Evolutionary conservation across 768 basidiomycete genomes (phyloP).

Genomic region (Myochromella boudieri): DNA sequence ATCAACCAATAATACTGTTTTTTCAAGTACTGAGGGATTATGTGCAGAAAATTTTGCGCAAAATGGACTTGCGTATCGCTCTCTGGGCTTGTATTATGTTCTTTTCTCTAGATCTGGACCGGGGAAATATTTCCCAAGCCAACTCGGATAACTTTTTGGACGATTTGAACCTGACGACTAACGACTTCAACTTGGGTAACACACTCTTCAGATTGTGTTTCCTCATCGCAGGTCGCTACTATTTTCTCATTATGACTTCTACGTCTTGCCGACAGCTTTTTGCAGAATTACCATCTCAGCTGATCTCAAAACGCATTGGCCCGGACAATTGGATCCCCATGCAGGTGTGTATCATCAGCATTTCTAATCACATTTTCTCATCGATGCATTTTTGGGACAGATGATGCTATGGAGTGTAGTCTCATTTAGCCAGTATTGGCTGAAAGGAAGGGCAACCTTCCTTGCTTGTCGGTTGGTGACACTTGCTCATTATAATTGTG

Average conservation of each 20-base stretch:
- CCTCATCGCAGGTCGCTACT: slow-evolving; percentile 35
- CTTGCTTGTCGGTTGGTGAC: slow-evolving; percentile 52
- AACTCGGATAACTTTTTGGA: slow-evolving; percentile 69
- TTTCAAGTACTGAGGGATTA: too few species aligned
- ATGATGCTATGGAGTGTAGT: slow-evolving; percentile 59
- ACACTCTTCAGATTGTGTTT: slow-evolving; percentile 53
- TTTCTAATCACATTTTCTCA: neutral
- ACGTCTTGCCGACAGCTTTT: neutral
- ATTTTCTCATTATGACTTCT: neutral
- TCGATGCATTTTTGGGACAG: slow-evolving; percentile 21
- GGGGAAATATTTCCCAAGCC: slow-evolving; percentile 63
- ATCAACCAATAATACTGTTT: neutral
- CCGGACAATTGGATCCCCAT: slow-evolving; percentile 67
- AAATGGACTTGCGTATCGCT: slow-evolving; percentile 60
- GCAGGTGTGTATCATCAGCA: slow-evolving; percentile 35
- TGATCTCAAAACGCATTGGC: slow-evolving; percentile 65
- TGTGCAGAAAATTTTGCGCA: slow-evolving; percentile 49
- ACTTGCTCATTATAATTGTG: neutral
- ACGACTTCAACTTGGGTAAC: slow-evolving; percentile 67
- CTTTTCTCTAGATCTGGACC: slow-evolving; percentile 57
- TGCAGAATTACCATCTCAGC: slow-evolving; percentile 62
- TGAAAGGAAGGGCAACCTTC: slow-evolving; percentile 52
- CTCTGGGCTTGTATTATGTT: slow-evolving; percentile 66
- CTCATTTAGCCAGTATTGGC: slow-evolving; percentile 59
- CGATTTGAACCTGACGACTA: slow-evolving; percentile 59